Evolutionary conservation across 148 eudicot genomes (phyloP).

Genomic region (Linanthus parryae): DNA sequence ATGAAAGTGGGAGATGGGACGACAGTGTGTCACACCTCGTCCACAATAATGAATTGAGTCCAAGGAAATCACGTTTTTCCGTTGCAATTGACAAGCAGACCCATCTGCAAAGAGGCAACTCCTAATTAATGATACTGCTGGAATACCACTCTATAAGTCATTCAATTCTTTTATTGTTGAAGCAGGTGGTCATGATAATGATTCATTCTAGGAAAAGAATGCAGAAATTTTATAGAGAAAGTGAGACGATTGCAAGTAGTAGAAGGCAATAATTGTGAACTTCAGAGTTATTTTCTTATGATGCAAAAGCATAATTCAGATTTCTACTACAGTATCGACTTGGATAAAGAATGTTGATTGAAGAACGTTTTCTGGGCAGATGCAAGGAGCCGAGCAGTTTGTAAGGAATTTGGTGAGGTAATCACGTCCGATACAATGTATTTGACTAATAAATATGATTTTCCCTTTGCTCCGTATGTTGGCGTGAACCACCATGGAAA

Average conservation of each 20-base stretch:
- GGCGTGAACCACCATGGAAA: neutral
- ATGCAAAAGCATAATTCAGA: constrained; percentile 2
- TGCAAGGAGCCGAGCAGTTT: constrained; percentile 1
- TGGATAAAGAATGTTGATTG: neutral
- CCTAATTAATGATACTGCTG: too few species aligned
- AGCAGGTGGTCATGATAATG: too few species aligned
- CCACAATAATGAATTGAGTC: too few species aligned
- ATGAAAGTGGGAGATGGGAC: too few species aligned
- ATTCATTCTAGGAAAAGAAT: too few species aligned
- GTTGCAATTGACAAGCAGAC: too few species aligned
- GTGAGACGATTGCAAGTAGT: neutral
- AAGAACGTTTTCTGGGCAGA: constrained; percentile 9
- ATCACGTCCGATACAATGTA: constrained; percentile 6
- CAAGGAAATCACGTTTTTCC: too few species aligned
- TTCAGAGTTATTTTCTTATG: neutral
- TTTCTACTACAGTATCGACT: neutral
- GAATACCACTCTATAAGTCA: too few species aligned
- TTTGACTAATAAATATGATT: constrained; percentile 6
- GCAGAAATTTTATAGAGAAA: too few species aligned
- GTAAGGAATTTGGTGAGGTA: neutral
- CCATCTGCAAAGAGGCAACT: too few species aligned
- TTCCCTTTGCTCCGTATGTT: neutral
- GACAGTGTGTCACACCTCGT: too few species aligned
- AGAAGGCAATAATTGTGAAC: neutral
- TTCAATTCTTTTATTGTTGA: too few species aligned